Evolutionary conservation across 75 land plant genomes (phyloP), one percentile per base, ranked within the genome.

Genomic region (Adiantum capillusveneris): DNA sequence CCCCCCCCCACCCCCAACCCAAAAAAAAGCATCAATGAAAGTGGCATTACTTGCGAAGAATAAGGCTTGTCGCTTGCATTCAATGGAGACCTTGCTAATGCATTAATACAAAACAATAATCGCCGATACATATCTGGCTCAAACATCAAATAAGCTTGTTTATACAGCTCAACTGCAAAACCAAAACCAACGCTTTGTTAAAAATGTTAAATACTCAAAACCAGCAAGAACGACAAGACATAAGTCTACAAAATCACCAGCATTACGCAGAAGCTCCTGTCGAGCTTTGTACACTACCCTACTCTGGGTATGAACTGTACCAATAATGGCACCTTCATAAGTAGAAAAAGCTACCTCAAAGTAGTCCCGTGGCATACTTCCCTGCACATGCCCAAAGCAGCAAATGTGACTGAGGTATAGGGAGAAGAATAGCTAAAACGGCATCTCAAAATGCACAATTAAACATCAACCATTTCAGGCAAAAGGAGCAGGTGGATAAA

Each of bases 251-350:
- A 49, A 11, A 41, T 18, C 84, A 94, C 98, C 91, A 49, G 90
- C 71, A 55, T 85, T 82, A 43, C 80, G 84, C 26, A 90, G 54
- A 29, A 95, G 86, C 65, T 95, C 99, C 67, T 95, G 83, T 66
- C 82, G 81, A 56, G 80, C 96, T 65, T 95, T 95, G 56, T 41
- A 63, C 2, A 76, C 68, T 59, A 85, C 74, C 63, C 31, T 66
- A 55, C 62, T 75, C 27, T 59, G 62, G 45, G 73, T 57, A 56
- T 64, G 65, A 34, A 73, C 69, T 26, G 78, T 69, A 54, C 64
- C 65, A 56, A 51, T 75, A 37, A 84, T 71, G 26, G 74, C 77
- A 39, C 48, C 39, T 55, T 84, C 88, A 66, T 84, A 95, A 28
- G 80, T 76, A 59, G 52, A 65, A 58, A 95, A 86, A 59, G 89